Conservation (phyloP, 108 stramenopile species). For the Pseudonitzschia delicatissima region DNA sequence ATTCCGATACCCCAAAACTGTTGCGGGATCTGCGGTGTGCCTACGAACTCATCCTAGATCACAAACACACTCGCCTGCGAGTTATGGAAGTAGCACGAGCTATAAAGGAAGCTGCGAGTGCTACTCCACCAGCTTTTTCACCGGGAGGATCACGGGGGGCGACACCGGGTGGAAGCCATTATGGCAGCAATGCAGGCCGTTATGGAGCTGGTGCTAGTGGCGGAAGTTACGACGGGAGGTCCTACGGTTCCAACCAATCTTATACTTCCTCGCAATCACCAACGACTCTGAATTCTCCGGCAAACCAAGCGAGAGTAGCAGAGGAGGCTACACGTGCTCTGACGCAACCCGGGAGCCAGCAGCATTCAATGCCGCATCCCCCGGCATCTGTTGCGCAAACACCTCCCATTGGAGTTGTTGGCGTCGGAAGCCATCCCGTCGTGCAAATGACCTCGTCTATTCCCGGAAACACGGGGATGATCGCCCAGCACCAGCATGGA, state of each 20-base stretch:
- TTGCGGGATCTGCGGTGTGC: conserved; percentile 90
- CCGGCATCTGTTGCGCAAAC: conserved; percentile 28
- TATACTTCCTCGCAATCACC: conserved; percentile 50
- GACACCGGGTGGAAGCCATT: conserved; percentile 70
- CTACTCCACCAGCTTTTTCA: conserved; percentile 87
- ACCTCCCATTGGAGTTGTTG: conserved; percentile 44
- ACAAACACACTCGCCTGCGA: conserved; percentile 92
- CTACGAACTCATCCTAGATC: conserved; percentile 96
- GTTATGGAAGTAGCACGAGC: conserved; percentile 92
- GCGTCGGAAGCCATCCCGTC: conserved; percentile 58
- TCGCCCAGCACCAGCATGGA: conserved; percentile 89
- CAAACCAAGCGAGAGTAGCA: conserved; percentile 63
- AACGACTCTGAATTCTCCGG: conserved; percentile 27
- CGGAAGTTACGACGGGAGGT: conserved; percentile 45
- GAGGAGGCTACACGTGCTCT: conserved; percentile 79
- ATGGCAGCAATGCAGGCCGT: conserved; percentile 37
- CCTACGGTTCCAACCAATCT: conserved; percentile 27
- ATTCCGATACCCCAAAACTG: conserved; percentile 78
- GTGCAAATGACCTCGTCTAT: conserved; percentile 89
- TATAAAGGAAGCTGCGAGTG: conserved; percentile 88
- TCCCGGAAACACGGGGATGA: conserved; percentile 90
- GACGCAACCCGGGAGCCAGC: conserved; percentile 55
- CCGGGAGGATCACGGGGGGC: conserved; percentile 84
- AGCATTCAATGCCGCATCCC: neutral
- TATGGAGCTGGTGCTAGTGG: conserved; percentile 30